phyloP scores from a whole-genome alignment of 1,139 yeast species.

The Candida labiduridarum region DNA sequence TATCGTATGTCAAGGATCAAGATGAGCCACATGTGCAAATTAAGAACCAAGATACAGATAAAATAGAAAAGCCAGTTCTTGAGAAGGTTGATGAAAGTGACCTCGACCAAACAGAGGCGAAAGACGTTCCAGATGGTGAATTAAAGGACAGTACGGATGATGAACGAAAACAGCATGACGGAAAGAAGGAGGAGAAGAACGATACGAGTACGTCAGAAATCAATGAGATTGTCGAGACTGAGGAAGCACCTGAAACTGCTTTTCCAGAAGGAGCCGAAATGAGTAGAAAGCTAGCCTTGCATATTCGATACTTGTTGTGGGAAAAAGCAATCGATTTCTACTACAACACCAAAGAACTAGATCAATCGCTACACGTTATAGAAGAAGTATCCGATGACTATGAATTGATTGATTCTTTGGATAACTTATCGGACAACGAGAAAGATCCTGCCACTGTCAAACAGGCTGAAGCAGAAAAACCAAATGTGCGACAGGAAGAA shows the following conservation, averaged over 20 bases:
- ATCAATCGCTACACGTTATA: conserved; percentile 26
- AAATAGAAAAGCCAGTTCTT: conserved; percentile 10
- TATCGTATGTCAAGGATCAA: conserved; percentile 23
- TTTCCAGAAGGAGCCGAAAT: conserved; percentile 53
- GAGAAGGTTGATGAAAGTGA: conserved; percentile 7
- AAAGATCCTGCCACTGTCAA: conserved; percentile 13
- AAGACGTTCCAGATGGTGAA: conserved; percentile 14
- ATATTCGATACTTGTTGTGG: conserved; percentile 69
- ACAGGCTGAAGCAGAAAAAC: conserved; percentile 19
- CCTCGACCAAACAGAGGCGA: conserved; percentile 10
- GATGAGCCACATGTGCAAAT: conserved; percentile 6
- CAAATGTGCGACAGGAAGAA: conserved; percentile 35
- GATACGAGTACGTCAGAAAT: conserved; percentile 3
- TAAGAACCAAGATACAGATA: not conserved
- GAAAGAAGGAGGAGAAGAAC: conserved; percentile 7
- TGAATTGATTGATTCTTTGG: conserved; percentile 40
- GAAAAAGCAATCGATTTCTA: conserved; percentile 69
- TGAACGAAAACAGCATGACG: conserved; percentile 6
- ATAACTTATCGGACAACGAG: conserved; percentile 21
- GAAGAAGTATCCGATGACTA: conserved; percentile 43
- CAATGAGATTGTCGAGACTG: conserved; percentile 12
- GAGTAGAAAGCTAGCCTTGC: conserved; percentile 59
- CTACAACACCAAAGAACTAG: conserved; percentile 35
- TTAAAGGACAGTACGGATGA: conserved; percentile 4
- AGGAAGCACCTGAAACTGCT: conserved; percentile 26